Percentiles rank a stretch among this genome's conserved stretches.
phyloP scores from a whole-genome alignment of 331 rosid species.

The Malus hybrid region DNA sequence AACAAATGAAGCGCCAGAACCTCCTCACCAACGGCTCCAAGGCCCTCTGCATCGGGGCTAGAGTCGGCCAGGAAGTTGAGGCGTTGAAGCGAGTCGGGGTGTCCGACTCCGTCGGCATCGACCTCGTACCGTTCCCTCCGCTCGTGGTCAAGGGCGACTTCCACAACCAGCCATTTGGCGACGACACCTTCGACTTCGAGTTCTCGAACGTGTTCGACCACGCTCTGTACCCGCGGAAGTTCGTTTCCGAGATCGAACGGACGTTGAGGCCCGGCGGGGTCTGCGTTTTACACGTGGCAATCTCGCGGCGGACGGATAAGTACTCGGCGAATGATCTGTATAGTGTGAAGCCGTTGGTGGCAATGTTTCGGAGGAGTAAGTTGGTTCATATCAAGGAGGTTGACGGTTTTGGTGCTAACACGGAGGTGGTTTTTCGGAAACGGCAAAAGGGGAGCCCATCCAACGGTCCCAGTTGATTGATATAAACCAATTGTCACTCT shows the following conservation, averaged over 20 bases:
- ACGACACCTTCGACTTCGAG: constrained; percentile 64
- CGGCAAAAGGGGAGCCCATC: not conserved
- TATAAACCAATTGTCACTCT: not conserved
- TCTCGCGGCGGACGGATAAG: constrained; percentile 58
- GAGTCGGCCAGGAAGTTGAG: constrained; percentile 88
- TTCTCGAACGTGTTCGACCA: constrained; percentile 96
- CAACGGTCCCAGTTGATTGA: no score
- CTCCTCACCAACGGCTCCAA: constrained; percentile 42
- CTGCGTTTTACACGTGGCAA: constrained; percentile 68
- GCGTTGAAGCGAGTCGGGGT: constrained; percentile 68
- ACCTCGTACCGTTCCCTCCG: constrained; percentile 77
- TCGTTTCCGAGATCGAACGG: constrained; percentile 78
- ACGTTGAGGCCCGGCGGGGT: constrained; percentile 66
- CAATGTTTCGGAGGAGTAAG: constrained; percentile 39
- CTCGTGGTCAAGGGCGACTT: constrained; percentile 72
- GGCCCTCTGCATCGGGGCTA: constrained; percentile 68
- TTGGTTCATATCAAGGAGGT: constrained; percentile 46
- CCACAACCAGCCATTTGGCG: constrained; percentile 59
- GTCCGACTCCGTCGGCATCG: constrained; percentile 63
- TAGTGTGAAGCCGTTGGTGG: constrained; percentile 53
- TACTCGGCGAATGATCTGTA: constrained; percentile 84
- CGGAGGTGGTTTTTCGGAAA: constrained; percentile 67
- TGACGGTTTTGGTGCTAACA: constrained; percentile 84
- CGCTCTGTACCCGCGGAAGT: constrained; percentile 69
- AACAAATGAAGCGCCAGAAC: constrained; percentile 19